phyloP scores from a whole-genome alignment of 2,329 filamentous ascomycete genomes.

The Curvularia hawaiiensis region DNA sequence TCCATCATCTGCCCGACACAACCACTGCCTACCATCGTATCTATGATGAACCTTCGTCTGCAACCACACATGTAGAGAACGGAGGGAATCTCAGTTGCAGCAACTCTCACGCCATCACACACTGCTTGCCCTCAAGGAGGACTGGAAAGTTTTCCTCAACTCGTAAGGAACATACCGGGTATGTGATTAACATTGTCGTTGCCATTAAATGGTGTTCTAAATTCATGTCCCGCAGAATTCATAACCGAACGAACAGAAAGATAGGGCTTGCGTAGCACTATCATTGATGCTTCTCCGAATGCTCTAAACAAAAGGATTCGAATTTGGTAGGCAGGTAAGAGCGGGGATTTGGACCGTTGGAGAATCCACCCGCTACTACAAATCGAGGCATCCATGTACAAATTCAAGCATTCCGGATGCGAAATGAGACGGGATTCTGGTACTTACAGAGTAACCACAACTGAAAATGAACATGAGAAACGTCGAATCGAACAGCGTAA shows the following conservation, averaged over 20 bases:
- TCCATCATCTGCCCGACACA: no score
- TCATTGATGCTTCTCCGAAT: no score
- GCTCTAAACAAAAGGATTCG: no score
- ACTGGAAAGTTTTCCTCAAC: slow-evolving; percentile 3
- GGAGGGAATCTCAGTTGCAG: background rate
- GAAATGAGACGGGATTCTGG: no score
- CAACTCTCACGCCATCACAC: slow-evolving; percentile 2
- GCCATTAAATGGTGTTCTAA: background rate
- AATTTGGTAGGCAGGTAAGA: no score
- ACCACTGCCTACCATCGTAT: background rate
- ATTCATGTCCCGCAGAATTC: background rate
- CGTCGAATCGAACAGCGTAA: background rate
- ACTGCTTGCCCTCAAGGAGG: slow-evolving; percentile 3
- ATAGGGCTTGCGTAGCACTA: no score
- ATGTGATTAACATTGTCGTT: slow-evolving; percentile 4
- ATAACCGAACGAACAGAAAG: no score
- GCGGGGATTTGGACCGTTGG: no score
- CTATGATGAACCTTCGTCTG: background rate
- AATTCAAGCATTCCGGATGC: background rate
- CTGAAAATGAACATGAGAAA: background rate
- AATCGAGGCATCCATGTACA: background rate
- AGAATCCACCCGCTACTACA: no score
- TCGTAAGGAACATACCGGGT: slow-evolving; percentile 1
- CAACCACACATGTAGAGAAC: background rate
- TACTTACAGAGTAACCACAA: background rate